phyloP scores from a whole-genome alignment of 176 grass and related monocot genomes.

The Areca catechu region DNA sequence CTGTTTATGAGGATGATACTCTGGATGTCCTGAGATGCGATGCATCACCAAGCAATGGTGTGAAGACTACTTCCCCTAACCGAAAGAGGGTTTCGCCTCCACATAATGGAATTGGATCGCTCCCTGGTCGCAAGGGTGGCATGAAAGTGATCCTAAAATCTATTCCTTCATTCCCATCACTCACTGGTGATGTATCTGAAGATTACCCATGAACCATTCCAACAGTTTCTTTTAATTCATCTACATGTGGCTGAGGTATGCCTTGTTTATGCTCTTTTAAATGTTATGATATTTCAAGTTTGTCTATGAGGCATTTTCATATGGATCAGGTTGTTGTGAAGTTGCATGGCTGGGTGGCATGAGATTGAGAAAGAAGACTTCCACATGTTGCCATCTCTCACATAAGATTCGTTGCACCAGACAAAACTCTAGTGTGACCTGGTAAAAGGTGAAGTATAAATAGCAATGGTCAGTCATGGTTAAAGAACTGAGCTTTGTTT shows the following conservation, averaged over 20 bases:
- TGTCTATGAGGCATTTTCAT: no score
- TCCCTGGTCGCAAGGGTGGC: conserved; percentile 61
- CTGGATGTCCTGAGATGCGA: conserved; percentile 30
- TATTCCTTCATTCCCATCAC: conserved; percentile 83
- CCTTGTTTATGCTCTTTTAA: background rate
- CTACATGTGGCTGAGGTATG: conserved; percentile 23
- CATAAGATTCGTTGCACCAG: no score
- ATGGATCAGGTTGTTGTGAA: no score
- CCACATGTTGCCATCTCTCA: no score
- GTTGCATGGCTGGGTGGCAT: no score
- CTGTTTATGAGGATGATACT: conserved; percentile 35
- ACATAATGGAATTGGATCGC: conserved; percentile 31
- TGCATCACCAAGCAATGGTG: conserved; percentile 31
- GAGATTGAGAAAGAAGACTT: no score
- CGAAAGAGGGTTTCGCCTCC: conserved; percentile 87
- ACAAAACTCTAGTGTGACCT: no score
- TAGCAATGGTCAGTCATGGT: no score
- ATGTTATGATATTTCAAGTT: no score
- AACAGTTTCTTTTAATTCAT: conserved; percentile 31
- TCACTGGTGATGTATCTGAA: conserved; percentile 32
- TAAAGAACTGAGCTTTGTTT: no score
- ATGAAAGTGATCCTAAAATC: conserved; percentile 91
- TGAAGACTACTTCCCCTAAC: conserved; percentile 77
- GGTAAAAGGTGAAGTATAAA: no score
- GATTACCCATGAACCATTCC: conserved; percentile 21